Conservation (phyloP, 805 yeast species). For the Yamadazyma akitaensis region DNA sequence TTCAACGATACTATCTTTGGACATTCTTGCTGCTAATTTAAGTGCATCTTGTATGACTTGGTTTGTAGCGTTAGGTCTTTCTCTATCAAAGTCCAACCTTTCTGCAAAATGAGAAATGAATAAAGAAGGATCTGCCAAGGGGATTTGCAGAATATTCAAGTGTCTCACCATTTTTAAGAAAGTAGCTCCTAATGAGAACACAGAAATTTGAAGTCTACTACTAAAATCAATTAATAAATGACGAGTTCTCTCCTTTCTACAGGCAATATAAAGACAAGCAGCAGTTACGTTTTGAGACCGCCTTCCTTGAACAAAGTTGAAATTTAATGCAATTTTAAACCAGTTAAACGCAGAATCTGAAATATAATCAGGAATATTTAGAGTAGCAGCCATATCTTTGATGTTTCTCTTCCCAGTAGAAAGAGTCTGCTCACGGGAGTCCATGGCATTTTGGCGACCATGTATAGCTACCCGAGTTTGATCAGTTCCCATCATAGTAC, state of each 20-base stretch:
- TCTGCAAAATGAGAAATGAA: slow-evolving; percentile 94
- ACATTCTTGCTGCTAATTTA: slow-evolving; percentile 83
- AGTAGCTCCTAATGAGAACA: slow-evolving; percentile 93
- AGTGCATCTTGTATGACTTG: slow-evolving; percentile 84
- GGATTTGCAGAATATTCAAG: slow-evolving; percentile 70
- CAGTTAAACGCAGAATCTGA: slow-evolving; percentile 85
- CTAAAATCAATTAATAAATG: slow-evolving; percentile 97
- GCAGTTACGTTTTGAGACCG: slow-evolving; percentile 93
- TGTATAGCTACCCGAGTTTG: slow-evolving; percentile 69
- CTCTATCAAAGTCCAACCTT: slow-evolving; percentile 74
- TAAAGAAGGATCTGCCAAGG: slow-evolving; percentile 90
- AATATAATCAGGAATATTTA: slow-evolving; percentile 78
- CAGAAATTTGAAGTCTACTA: slow-evolving; percentile 83
- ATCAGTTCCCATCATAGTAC: slow-evolving; percentile 87
- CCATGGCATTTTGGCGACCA: slow-evolving; percentile 72
- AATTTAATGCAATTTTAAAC: slow-evolving; percentile 81
- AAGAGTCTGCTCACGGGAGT: slow-evolving; percentile 85
- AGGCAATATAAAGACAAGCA: slow-evolving; percentile 91
- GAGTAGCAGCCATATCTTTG: slow-evolving; percentile 72
- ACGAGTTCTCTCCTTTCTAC: slow-evolving; percentile 85
- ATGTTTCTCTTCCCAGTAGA: slow-evolving; percentile 80
- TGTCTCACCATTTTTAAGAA: slow-evolving; percentile 89
- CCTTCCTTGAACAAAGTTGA: slow-evolving; percentile 96
- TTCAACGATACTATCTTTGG: slow-evolving; percentile 91
- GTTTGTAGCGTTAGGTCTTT: slow-evolving; percentile 26